Evolutionary conservation across 306 rosid genomes (phyloP).

Genomic region (Malus fusca): DNA sequence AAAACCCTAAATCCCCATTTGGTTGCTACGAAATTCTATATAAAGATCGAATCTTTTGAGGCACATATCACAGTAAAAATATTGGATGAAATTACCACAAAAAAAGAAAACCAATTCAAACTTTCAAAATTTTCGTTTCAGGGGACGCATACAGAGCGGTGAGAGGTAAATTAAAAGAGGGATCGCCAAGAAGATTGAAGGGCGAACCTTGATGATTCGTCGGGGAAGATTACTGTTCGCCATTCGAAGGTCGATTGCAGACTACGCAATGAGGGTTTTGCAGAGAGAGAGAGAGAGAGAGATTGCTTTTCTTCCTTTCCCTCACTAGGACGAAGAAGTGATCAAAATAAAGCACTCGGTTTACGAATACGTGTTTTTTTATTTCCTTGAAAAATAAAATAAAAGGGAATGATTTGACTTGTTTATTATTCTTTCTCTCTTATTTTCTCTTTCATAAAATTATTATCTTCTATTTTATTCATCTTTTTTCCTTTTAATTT

Average conservation of each 20-base stretch:
- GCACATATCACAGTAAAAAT: not conserved
- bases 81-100: not conserved
- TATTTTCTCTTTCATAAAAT: not conserved
- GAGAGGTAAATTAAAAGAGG: slow-evolving; percentile 31
- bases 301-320: not conserved
- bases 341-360: not conserved
- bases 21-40: slow-evolving; percentile 6
- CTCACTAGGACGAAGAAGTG: not conserved
- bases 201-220: slow-evolving; percentile 64
- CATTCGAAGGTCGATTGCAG: slow-evolving; percentile 61
- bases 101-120: not conserved
- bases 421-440: not conserved
- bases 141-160: slow-evolving; percentile 13
- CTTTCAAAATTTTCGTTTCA: not conserved
- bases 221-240: slow-evolving; percentile 95
- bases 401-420: not conserved
- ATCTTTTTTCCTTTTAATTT: not conserved
- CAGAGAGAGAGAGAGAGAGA: slow-evolving; percentile 13
- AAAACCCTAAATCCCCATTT: slow-evolving; percentile 2
- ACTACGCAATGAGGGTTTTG: slow-evolving; percentile 56
- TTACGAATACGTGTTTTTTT: not conserved
- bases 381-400: not conserved
- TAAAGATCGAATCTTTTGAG: not conserved
- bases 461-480: not conserved
- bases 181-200: slow-evolving; percentile 34